Percentiles rank a stretch among this genome's conserved stretches.
These are phyloP conservation scores for Paramecium biaurelia DNA, from an alignment of 73 alveolate genomes.

Conservation along the genomic window DNA sequence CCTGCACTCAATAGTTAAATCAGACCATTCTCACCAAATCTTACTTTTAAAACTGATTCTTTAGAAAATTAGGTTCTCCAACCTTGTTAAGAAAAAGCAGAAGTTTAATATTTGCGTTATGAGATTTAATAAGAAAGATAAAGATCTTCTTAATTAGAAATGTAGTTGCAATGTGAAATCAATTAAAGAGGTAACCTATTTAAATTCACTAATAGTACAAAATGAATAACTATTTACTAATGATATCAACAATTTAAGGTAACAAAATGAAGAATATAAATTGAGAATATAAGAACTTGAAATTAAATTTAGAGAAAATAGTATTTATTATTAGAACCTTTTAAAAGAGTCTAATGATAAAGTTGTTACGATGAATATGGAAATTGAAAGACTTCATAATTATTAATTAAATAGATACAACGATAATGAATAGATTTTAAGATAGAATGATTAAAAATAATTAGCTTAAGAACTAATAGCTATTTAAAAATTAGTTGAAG, in stretches of 20 bases:
- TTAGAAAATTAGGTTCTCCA: constrained; percentile 10
- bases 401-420: neutral
- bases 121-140: constrained; percentile 28
- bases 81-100: constrained; percentile 44
- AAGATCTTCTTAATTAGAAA: neutral
- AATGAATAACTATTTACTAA: neutral
- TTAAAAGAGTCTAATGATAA: neutral
- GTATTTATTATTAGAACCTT: neutral
- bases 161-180: neutral
- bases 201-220: neutral
- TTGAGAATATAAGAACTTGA: constrained; percentile 7
- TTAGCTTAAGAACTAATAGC: neutral
- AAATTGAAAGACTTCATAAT: neutral
- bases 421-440: neutral
- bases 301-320: constrained; percentile 37
- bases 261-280: constrained; percentile 29
- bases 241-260: neutral
- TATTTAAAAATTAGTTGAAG: constrained; percentile 11
- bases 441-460: neutral
- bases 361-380: neutral
- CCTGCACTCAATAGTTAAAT: constrained; percentile 29
- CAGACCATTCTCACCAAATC: constrained; percentile 42
- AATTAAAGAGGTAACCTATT: constrained; percentile 9
- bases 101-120: constrained; percentile 27
- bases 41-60: constrained; percentile 37